Evolutionary conservation across 495 filamentous ascomycete genomes (phyloP), one percentile per base, ranked within the genome.

Genomic region (Xylaria curta): DNA sequence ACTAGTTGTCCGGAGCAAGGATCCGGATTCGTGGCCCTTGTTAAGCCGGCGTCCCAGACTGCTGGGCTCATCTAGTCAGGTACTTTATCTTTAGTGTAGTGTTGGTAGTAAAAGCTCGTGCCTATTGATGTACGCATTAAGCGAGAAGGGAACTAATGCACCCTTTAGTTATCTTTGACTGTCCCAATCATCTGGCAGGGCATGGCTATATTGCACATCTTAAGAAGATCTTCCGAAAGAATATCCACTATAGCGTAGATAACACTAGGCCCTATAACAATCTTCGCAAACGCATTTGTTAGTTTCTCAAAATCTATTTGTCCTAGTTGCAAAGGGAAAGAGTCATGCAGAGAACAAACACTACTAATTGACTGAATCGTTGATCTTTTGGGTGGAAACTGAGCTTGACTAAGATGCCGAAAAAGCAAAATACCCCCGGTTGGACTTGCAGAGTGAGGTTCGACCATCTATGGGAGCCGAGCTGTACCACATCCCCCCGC

Each of bases 171-270:
- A 12, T 44, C 38, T 60, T 47, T 69, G 69, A 63, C 66, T 61
- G 71, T 78, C 76, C 76, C 76, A 78, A 73, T 56, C 67, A 76
- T 71, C 74, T 67, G 76, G 78, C 74, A 56, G 46, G 47, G 33
- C 56, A 42, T 56, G 19, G 3, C 76, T 81, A 83, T 83, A 83
- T 75, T 73, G 82, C 82, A 81, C 82, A 82, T 83, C 82, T 79
- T 83, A 83, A 82, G 81, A 74, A 80, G 79, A 82, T 81, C 81
- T 71, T 75, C 47, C 62, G 38, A 33, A 19, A 12, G 21, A 31
- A 49, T 15, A 46, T 28, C 40, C 7, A 9, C 63, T 38, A 21
- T 60, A 60, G 33, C 63, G 9, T 24, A 49, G 26, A 21, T 28
- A 56, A 31, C 54, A 56, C 26, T 38, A 53, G 19, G 8, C 26